A percentile compares a stretch with the other conserved stretches of the same genome.
Evolutionary conservation across 768 basidiomycete species (phyloP).

Genomic region (Brasilioporus rufonigricans): DNA sequence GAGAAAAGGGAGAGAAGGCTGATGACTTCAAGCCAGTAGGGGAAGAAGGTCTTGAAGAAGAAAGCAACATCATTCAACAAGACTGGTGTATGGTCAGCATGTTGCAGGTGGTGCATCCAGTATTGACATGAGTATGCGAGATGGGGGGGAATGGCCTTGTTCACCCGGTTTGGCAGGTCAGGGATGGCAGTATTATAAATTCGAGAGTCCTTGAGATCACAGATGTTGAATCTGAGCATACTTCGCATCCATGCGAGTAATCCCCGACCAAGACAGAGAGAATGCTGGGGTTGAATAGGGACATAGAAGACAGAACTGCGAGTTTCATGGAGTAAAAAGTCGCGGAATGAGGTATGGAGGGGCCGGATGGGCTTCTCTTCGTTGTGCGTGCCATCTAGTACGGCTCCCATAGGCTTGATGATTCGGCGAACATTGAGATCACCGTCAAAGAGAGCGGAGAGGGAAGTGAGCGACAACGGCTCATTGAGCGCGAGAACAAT

Average conservation of each 20-base stretch:
- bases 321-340: too few relatives aligned
- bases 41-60: too few relatives aligned
- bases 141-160: not conserved
- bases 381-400: too few relatives aligned
- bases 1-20: too few relatives aligned
- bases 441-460: not conserved
- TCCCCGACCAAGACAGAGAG: not conserved
- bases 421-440: not conserved
- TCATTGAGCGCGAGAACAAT: not conserved
- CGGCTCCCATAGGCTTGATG: not conserved
- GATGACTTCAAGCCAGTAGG: too few relatives aligned
- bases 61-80: too few relatives aligned
- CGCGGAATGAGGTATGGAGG: too few relatives aligned
- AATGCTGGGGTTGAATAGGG: not conserved
- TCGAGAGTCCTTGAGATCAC: not conserved
- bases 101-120: not conserved
- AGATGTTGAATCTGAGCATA: slow-evolving; percentile 1
- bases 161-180: not conserved
- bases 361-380: too few relatives aligned
- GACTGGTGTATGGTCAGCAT: not conserved
- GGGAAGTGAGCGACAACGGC: not conserved
- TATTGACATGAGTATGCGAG: not conserved
- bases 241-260: not conserved
- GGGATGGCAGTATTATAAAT: too few relatives aligned
- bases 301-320: not conserved